phyloP scores from a whole-genome alignment of 768 basidiomycete species.

The Rhodosporidiobolus sp. region DNA sequence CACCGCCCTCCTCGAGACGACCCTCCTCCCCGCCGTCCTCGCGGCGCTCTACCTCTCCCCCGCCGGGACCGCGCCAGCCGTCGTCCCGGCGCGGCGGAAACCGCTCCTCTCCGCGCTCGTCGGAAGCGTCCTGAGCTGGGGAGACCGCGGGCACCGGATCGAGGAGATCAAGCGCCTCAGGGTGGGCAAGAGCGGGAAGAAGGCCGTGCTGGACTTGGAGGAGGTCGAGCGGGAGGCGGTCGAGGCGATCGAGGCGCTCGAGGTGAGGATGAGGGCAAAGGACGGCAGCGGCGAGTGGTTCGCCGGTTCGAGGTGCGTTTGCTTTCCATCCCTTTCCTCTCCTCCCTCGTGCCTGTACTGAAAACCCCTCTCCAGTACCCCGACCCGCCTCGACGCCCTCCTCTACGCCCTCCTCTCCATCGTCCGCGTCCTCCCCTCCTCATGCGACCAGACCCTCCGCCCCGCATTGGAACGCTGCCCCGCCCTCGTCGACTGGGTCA shows the following conservation, averaged over 20 bases:
- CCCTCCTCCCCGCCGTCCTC: constrained; percentile 33
- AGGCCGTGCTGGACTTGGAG: constrained; percentile 25
- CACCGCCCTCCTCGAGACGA: constrained; percentile 22
- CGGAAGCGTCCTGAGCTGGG: not conserved
- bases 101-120: constrained; percentile 10
- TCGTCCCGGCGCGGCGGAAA: not conserved
- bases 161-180: constrained; percentile 25
- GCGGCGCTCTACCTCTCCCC: constrained; percentile 30
- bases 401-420: constrained; percentile 27
- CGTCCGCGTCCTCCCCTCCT: constrained; percentile 19
- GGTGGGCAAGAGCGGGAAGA: constrained; percentile 14
- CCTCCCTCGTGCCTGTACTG: not conserved
- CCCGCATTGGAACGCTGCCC: constrained; percentile 30
- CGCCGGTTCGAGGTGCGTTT: constrained; percentile 16
- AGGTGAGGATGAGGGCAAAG: constrained; percentile 13
- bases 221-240: constrained; percentile 34
- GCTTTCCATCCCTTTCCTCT: no score
- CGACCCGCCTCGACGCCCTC: constrained; percentile 19
- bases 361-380: constrained; percentile 1
- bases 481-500: constrained; percentile 11
- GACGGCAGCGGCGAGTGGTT: constrained; percentile 5
- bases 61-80: not conserved
- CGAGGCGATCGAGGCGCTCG: constrained; percentile 25
- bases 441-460: constrained; percentile 13
- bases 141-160: constrained; percentile 13